These are phyloP conservation scores for Petunia axillaris DNA, from an alignment of 257 asterid species.

Conservation along the genomic window DNA sequence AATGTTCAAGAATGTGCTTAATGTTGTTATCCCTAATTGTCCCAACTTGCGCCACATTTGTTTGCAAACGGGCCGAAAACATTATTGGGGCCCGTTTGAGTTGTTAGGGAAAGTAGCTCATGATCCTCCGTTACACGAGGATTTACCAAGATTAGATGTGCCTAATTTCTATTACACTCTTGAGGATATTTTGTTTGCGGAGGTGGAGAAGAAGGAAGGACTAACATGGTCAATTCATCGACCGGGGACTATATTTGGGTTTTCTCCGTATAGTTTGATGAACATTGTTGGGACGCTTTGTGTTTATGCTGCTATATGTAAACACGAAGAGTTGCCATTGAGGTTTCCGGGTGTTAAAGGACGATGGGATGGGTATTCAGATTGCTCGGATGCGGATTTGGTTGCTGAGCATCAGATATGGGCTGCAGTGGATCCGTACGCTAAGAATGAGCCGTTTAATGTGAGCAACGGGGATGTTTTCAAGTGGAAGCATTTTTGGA, in stretches of 20 bases:
- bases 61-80: constrained; percentile 45
- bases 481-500: constrained; percentile 47
- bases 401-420: constrained; percentile 45
- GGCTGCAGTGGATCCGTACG: constrained; percentile 45
- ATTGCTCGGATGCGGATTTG: constrained; percentile 42
- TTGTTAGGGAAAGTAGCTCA: constrained; percentile 29
- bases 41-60: constrained; percentile 37
- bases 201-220: constrained; percentile 29
- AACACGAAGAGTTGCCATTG: constrained; percentile 36
- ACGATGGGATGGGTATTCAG: constrained; percentile 36
- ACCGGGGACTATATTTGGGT: constrained; percentile 40
- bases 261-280: constrained; percentile 44
- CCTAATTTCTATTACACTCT: constrained; percentile 41
- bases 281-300: constrained; percentile 36
- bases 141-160: constrained; percentile 32
- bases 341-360: constrained; percentile 38
- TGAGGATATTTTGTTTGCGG: constrained; percentile 39
- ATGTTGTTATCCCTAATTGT: constrained; percentile 36
- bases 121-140: constrained; percentile 43
- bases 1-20: constrained; percentile 37
- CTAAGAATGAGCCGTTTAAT: constrained; percentile 40
- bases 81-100: constrained; percentile 39
- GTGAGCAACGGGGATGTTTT: constrained; percentile 44
- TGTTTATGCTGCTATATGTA: constrained; percentile 40
- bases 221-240: constrained; percentile 44